Percentiles rank a stretch among this genome's conserved stretches.
Evolutionary conservation across 148 eudicot species (phyloP).

Genomic region (Heliosperma pusillum): DNA sequence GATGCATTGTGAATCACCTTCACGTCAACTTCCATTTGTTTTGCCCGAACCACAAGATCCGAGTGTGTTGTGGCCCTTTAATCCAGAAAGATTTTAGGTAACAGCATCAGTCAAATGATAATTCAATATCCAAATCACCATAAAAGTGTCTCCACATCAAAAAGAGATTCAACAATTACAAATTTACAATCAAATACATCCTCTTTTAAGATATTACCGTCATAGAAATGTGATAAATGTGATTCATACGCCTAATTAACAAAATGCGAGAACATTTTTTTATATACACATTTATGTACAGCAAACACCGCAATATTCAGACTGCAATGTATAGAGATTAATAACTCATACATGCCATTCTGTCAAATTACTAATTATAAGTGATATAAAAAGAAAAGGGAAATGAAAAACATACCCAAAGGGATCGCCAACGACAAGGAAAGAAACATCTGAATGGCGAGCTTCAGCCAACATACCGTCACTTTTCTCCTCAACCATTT

Average conservation of each 20-base stretch:
- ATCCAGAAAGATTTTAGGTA: constrained; percentile 9
- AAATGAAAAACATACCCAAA: constrained; percentile 66
- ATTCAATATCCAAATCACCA: too few species aligned
- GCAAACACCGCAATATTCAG: not conserved
- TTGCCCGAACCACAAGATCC: constrained; percentile 92
- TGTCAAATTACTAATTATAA: not conserved
- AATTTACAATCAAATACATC: not conserved
- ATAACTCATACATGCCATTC: not conserved
- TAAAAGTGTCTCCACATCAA: not conserved
- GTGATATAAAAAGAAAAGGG: not conserved
- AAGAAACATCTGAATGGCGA: constrained; percentile 61
- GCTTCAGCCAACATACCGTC: constrained; percentile 71
- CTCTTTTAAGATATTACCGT: not conserved
- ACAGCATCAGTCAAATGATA: too few species aligned
- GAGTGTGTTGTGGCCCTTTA: constrained; percentile 88
- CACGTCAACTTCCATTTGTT: constrained; percentile 67
- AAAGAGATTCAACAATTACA: not conserved
- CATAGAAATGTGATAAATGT: too few species aligned
- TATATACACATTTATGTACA: not conserved
- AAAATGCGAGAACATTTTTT: not conserved
- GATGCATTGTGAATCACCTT: constrained; percentile 89
- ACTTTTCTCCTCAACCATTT: constrained; percentile 87
- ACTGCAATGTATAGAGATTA: not conserved
- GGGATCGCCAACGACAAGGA: constrained; percentile 95
- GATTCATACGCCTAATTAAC: not conserved